Conservation (phyloP, 2,329 filamentous ascomycete species). For the Pseudopyricularia cyperi region DNA sequence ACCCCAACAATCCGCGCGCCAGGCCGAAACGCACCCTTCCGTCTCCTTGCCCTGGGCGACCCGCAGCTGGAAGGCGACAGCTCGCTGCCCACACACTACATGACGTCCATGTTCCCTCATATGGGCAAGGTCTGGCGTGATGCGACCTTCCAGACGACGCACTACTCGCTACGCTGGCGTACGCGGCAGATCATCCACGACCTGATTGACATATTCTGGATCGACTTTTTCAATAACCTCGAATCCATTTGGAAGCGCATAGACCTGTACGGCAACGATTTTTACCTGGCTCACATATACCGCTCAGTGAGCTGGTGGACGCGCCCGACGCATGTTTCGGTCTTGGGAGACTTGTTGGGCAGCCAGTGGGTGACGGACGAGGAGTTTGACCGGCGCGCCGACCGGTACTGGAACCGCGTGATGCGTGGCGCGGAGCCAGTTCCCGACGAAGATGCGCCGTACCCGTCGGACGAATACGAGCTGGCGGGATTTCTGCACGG, state of each 20-base stretch:
- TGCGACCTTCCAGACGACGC: conserved; percentile 29
- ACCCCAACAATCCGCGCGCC: conserved; percentile 6
- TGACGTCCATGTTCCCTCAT: conserved; percentile 38
- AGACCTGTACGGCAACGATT: conserved; percentile 88
- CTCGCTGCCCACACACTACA: conserved; percentile 52
- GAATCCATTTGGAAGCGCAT: conserved; percentile 63
- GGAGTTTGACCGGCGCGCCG: conserved; percentile 65
- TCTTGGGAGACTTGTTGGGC: conserved; percentile 82
- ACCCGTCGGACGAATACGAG: conserved; percentile 34
- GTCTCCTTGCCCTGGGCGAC: conserved; percentile 78
- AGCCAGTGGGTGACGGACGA: conserved; percentile 87
- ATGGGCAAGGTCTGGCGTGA: conserved; percentile 31
- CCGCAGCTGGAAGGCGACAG: conserved; percentile 90
- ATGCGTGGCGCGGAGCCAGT: conserved; percentile 58
- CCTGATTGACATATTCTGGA: conserved; percentile 44
- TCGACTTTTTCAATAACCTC: conserved; percentile 57
- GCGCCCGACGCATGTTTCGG: conserved; percentile 71
- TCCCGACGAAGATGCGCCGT: conserved; percentile 36
- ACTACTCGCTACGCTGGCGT: conserved; percentile 36
- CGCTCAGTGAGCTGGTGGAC: conserved; percentile 74
- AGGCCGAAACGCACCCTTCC: conserved; percentile 53
- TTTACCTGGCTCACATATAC: conserved; percentile 88
- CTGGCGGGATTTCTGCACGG: conserved; percentile 35
- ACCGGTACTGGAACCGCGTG: conserved; percentile 69
- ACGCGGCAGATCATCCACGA: conserved; percentile 43